These are phyloP conservation scores for Cystobasidiopsis lactophilus DNA, from an alignment of 768 basidiomycete genomes.

Conservation along the genomic window DNA sequence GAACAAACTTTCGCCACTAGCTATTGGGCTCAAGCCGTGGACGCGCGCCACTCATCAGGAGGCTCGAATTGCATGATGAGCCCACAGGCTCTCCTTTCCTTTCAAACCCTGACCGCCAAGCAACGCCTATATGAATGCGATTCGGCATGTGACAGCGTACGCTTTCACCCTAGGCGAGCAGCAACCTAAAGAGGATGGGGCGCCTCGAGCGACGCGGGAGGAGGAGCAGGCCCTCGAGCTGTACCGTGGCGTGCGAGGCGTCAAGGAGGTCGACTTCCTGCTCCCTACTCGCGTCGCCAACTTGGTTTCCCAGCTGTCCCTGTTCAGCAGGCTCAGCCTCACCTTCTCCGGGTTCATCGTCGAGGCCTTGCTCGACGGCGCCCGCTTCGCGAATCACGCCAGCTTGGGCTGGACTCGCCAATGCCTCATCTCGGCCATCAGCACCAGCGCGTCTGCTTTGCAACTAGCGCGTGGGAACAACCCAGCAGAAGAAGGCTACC, in stretches of 20 bases:
- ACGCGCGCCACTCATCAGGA: not conserved
- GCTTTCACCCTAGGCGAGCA: no score
- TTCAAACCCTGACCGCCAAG: not conserved
- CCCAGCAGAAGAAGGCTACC: no score
- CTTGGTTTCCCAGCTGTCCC: conserved; percentile 23
- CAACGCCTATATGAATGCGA: not conserved
- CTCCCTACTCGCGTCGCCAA: conserved; percentile 15
- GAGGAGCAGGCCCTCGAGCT: no score
- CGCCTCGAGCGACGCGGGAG: no score
- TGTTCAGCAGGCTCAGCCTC: conserved; percentile 21
- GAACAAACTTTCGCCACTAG: no score
- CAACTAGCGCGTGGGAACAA: not conserved
- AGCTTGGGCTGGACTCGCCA: conserved; percentile 22
- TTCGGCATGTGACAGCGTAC: not conserved
- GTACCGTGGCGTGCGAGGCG: no score
- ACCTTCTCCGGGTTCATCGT: conserved; percentile 21
- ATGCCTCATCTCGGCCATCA: conserved; percentile 21
- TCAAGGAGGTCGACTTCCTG: no score
- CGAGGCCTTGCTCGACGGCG: conserved; percentile 24
- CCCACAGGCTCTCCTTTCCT: not conserved
- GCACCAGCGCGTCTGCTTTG: not conserved
- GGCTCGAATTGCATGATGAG: not conserved
- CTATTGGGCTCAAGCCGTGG: no score
- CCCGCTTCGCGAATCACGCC: conserved; percentile 19
- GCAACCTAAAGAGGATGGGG: no score